phyloP scores from a whole-genome alignment of 306 rosid species.

The Rubus parviflorus region DNA sequence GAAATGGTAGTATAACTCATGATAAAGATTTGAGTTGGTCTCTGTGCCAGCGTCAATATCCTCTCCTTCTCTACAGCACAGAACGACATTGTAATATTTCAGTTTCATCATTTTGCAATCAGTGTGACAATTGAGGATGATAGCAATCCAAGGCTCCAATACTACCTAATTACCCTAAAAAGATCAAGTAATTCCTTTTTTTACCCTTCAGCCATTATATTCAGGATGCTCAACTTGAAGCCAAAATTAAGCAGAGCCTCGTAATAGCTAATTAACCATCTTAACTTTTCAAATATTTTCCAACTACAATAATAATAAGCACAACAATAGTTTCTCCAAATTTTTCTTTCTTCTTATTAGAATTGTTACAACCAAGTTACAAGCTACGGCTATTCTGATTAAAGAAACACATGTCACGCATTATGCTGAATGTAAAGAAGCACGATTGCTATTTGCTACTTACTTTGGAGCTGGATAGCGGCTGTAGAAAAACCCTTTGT shows the following conservation, averaged over 20 bases:
- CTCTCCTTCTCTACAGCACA: conserved; percentile 58
- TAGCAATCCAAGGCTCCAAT: background rate
- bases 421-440: background rate
- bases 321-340: background rate
- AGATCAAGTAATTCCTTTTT: background rate
- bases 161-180: background rate
- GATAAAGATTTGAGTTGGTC: conserved; percentile 72
- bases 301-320: background rate
- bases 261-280: background rate
- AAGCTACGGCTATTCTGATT: background rate
- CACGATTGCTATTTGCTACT: conserved; percentile 18
- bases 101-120: background rate
- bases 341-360: background rate
- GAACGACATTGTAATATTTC: conserved; percentile 21
- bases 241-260: background rate
- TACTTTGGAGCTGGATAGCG: conserved; percentile 91
- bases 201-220: background rate
- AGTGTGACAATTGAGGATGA: background rate
- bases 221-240: background rate
- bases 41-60: conserved; percentile 81
- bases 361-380: background rate
- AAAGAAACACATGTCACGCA: conserved; percentile 1
- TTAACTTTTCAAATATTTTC: background rate
- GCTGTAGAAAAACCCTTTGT: conserved; percentile 89
- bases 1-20: conserved; percentile 77